Percentiles rank a stretch among this genome's conserved stretches.
These are phyloP conservation scores for Phytopythium oedochilum DNA, from an alignment of 352 stramenopile genomes.

Conservation along the genomic window DNA sequence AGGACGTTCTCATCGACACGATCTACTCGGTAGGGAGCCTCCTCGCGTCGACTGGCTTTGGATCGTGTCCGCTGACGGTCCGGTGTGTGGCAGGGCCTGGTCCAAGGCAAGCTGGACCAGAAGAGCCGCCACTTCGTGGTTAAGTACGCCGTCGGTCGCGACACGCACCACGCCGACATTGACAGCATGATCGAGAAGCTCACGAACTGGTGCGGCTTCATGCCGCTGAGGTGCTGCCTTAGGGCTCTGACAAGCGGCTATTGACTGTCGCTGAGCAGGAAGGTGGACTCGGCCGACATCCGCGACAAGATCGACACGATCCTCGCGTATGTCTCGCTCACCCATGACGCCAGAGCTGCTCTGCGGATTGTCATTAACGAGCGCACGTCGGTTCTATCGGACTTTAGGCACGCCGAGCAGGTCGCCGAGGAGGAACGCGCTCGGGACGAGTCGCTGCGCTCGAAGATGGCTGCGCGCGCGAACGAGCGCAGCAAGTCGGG, in stretches of 20 bases:
- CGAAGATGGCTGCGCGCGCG: slow-evolving; percentile 45
- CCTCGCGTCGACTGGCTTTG: not conserved
- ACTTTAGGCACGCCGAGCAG: slow-evolving; percentile 41
- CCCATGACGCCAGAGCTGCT: no score
- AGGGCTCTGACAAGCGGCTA: not conserved
- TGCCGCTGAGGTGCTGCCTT: not conserved
- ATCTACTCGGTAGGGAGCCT: slow-evolving; percentile 81
- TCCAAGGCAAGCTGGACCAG: slow-evolving; percentile 90
- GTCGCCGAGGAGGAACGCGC: slow-evolving; percentile 43
- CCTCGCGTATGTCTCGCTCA: slow-evolving; percentile 39
- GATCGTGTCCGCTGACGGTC: not conserved
- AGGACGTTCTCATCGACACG: slow-evolving; percentile 92
- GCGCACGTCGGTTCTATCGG: no score
- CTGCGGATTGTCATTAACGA: no score
- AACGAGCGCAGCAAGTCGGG: slow-evolving; percentile 45
- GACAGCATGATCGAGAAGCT: slow-evolving; percentile 89
- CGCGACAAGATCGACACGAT: slow-evolving; percentile 66
- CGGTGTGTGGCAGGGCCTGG: slow-evolving; percentile 45
- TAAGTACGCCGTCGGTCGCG: slow-evolving; percentile 87
- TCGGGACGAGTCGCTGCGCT: slow-evolving; percentile 42
- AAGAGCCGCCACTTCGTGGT: slow-evolving; percentile 76
- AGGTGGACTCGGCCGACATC: slow-evolving; percentile 52
- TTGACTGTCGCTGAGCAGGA: slow-evolving; percentile 20
- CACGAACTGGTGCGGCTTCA: slow-evolving; percentile 45
- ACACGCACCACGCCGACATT: slow-evolving; percentile 83